Evolutionary conservation across 78 protist genomes (phyloP).

Genomic region (Dictyostelium capitatum): DNA sequence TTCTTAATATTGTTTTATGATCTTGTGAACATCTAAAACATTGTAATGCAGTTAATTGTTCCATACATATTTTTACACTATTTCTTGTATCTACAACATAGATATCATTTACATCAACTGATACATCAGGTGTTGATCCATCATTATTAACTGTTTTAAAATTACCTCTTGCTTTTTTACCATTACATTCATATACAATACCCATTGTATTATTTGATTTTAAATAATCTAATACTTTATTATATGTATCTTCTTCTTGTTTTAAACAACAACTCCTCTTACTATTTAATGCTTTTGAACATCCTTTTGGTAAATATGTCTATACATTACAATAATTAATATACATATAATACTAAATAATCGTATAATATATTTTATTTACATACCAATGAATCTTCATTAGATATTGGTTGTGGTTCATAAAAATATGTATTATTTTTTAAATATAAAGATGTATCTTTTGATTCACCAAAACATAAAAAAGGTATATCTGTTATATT

Average conservation of each 20-base stretch:
- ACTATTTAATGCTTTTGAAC: neutral
- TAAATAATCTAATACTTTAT: too few relatives aligned
- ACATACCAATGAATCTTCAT: neutral
- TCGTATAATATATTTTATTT: neutral
- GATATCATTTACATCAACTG: neutral
- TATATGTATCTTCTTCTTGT: neutral
- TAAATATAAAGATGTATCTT: neutral
- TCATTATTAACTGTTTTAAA: neutral
- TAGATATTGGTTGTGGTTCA: neutral
- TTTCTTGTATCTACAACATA: conserved; percentile 39
- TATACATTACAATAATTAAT: neutral
- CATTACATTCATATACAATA: too few relatives aligned
- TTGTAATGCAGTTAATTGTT: conserved; percentile 31
- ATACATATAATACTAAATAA: neutral
- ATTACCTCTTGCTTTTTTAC: neutral
- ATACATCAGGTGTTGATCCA: conserved; percentile 28
- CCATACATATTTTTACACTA: conserved; percentile 26
- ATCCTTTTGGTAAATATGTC: conserved; percentile 1
- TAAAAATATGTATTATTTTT: neutral
- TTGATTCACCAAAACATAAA: neutral
- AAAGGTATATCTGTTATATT: neutral
- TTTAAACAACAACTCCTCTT: conserved; percentile 1
- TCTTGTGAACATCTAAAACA: conserved; percentile 49
- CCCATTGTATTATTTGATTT: too few relatives aligned
- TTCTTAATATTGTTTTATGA: conserved; percentile 20